Base-by-base conservation (phyloP, 495 filamentous ascomycete genomes). In the Tricharina praecox region DNA sequence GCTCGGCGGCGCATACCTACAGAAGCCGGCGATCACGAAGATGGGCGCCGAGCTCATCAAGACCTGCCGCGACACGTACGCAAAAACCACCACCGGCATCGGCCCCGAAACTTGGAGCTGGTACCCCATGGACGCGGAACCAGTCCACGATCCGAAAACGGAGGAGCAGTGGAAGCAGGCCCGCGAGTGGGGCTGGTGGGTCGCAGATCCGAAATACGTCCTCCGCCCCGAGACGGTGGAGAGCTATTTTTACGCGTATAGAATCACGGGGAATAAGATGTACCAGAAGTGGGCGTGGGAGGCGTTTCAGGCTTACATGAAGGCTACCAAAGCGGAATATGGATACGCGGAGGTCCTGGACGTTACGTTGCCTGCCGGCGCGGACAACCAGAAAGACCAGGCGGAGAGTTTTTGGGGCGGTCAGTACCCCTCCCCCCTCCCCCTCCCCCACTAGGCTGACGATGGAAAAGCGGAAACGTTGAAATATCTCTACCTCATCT, bases 401-500 rank as follows among this genome's bases (percentile, higher is more conserved):
- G 46, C 53, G 23, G 58, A 61, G 39, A 61, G 58, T 35, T 61
- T 57, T 32, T 61, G 58, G 58, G 58, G 58, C 45, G 57, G 55
- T 59, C 28, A 51, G 56, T n/a, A n/a, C n/a, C n/a, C n/a, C n/a
- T n/a, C n/a, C n/a, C n/a, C n/a, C n/a, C n/a, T n/a, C n/a, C n/a
- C n/a, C n/a, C n/a, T n/a, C n/a, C n/a, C n/a, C n/a, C n/a, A n/a
- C n/a, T n/a, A n/a, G n/a, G n/a, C n/a, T 46, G 28, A 32, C 7
- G 28, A 32, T 32, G 28, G 28, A 32, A 32, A 13, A 32, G 40
- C 45, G 16, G 45, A 48, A n/a, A 48, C 45, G 30, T 25, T 48
- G 32, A 48, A 48, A 60, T 76, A 76, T 52, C 65, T 75, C 46
- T 75, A 70, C 46, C 56, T 75, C 24, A 62, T 60, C 13, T 74